These are phyloP conservation scores for Spergularia azorica DNA, from an alignment of 179 eudicot species.

Conservation along the genomic window DNA sequence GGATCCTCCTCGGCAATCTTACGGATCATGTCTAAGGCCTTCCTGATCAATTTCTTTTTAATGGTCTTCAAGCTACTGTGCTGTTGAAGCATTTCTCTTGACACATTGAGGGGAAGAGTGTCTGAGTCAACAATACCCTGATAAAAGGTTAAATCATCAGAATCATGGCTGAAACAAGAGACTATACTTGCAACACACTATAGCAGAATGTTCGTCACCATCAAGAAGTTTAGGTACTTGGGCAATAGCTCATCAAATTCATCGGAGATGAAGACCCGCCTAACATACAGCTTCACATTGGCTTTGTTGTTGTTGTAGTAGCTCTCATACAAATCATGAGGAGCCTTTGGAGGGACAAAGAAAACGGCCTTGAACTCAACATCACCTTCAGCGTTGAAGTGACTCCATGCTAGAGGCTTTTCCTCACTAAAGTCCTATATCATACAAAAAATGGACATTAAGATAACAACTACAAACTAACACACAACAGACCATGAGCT, in stretches of 20 bases:
- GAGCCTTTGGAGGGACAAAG: constrained; percentile 95
- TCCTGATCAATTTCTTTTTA: constrained; percentile 89
- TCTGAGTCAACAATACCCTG: constrained; percentile 99
- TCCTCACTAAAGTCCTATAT: constrained; percentile 84
- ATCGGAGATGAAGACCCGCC: constrained; percentile 97
- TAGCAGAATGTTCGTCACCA: constrained; percentile 47
- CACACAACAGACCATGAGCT: neutral
- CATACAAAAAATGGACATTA: constrained; percentile 4
- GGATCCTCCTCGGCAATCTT: constrained; percentile 96
- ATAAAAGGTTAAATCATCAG: constrained; percentile 19
- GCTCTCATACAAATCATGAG: constrained; percentile 93
- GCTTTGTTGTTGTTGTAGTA: constrained; percentile 88
- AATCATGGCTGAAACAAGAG: constrained; percentile 23
- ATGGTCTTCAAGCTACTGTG: constrained; percentile 99
- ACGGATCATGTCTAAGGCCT: constrained; percentile 99
- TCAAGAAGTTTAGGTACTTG: constrained; percentile 83
- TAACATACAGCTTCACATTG: constrained; percentile 82
- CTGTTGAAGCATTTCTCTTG: constrained; percentile 99
- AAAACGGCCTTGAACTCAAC: constrained; percentile 97
- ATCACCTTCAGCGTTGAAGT: constrained; percentile 97
- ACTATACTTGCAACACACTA: neutral
- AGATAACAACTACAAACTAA: neutral
- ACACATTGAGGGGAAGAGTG: constrained; percentile 90
- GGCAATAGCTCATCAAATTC: constrained; percentile 98
- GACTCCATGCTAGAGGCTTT: constrained; percentile 95